phyloP scores from a whole-genome alignment of 148 eudicot species.

The Camellia japonica region DNA sequence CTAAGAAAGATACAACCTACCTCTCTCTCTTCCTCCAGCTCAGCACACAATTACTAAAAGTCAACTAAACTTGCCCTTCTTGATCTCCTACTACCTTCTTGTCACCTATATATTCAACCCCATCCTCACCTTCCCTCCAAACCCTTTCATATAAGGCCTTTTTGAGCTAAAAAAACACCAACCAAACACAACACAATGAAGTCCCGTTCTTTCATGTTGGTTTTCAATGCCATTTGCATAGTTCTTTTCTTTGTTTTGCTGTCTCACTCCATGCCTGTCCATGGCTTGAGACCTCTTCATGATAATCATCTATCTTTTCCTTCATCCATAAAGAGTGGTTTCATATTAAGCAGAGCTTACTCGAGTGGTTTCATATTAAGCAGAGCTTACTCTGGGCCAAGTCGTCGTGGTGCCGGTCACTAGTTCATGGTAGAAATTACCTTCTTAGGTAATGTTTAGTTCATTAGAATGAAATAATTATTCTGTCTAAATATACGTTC shows the following conservation, averaged over 20 bases:
- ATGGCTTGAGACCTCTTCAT: constrained; percentile 16
- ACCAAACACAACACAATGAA: neutral
- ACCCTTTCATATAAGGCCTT: neutral
- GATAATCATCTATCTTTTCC: neutral
- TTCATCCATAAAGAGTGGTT: neutral
- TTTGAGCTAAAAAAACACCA: neutral
- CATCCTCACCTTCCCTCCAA: neutral
- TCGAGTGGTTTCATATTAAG: neutral
- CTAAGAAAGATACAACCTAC: neutral
- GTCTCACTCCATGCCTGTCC: constrained; percentile 1
- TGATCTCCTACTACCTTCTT: neutral
- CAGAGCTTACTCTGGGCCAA: constrained; percentile 27
- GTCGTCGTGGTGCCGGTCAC: constrained; percentile 23
- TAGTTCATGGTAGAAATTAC: neutral
- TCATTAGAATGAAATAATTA: too few relatives aligned
- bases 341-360: constrained; percentile 8
- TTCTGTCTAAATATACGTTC: too few relatives aligned
- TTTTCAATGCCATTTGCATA: neutral
- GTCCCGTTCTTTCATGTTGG: neutral
- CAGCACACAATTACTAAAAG: constrained; percentile 1
- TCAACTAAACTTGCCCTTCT: constrained; percentile 4
- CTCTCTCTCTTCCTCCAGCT: neutral
- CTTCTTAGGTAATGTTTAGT: neutral
- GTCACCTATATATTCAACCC: neutral
- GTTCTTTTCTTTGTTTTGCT: neutral